Evolutionary conservation across 176 grass and related monocot genomes (phyloP).

Genomic region (Sorghum bicolor): Sorghum_bicolor_NCBIv3 NC_012873.2:1613001-1613500

Average conservation of each 20-base stretch:
- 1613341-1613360: slow-evolving; percentile 71
- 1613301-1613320: slow-evolving; percentile 69
- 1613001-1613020: slow-evolving; percentile 46
- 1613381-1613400: slow-evolving; percentile 71
- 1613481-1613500: slow-evolving; percentile 93
- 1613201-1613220: slow-evolving; percentile 29
- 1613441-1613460: slow-evolving; percentile 64
- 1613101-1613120: slow-evolving; percentile 29
- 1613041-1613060: neutral
- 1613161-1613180: slow-evolving; percentile 36
- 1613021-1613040: slow-evolving; percentile 36
- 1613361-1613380: slow-evolving; percentile 62
- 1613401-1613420: slow-evolving; percentile 68
- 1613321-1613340: slow-evolving; percentile 51
- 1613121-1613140: slow-evolving; percentile 59
- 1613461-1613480: slow-evolving; percentile 95
- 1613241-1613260: slow-evolving; percentile 28
- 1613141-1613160: slow-evolving; percentile 36
- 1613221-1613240: neutral
- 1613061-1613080: neutral
- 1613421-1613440: slow-evolving; percentile 84
- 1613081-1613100: neutral
- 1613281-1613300: slow-evolving; percentile 61
- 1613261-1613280: slow-evolving; percentile 36
- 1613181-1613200: slow-evolving; percentile 43